Evolutionary conservation across 345 rosid species (phyloP), one percentile per base, ranked within the genome.

Genomic region (Lepidium sativum): DNA sequence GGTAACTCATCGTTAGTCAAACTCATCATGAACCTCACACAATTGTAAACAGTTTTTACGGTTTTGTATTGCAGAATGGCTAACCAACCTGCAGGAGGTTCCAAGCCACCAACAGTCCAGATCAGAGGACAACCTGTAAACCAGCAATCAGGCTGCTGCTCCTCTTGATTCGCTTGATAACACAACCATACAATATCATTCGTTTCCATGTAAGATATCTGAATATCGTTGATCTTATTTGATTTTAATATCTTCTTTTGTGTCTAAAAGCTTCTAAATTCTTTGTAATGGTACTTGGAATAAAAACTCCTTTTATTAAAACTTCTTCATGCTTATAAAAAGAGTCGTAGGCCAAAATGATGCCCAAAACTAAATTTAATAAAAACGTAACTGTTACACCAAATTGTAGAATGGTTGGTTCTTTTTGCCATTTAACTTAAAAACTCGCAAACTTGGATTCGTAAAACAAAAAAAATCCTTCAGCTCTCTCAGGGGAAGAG

Each of bases 111-210:
- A 23, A 89, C 96, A 0, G 98, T 92, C 70, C 92, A 89, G 81
- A 87, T 92, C 48, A 84, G 94, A 35, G 98, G 98, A 55, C 96
- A 89, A 75, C 94, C 96, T 6, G 90, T 92, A 11, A 87, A 82
- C 85, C 97, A 92, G 79, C 92, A 92, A 66, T 64, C 87, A 4
- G 94, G 98, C 44, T 89, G 98, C 84, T 87, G 98, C 85, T 89
- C 97, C 23, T 83, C 96, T 73, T 89, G 43, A 74, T 65, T 52
- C 5, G 23, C 49, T 65, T 44, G 68, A 51, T 32, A 60, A 52
- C 49, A n/a, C 44, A 59, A 60, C 68, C 40, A 53, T 73, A 59
- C 60, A 58, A 35, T 59, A 43, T 60, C 15, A 72, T 72, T 60
- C 57, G 57, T 67, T 73, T 60, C 69, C 67, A 7, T 66, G 68